Evolutionary conservation across 495 filamentous ascomycete genomes (phyloP), one percentile per base, ranked within the genome.

Genomic region (Baudoinia panamericana): DNA sequence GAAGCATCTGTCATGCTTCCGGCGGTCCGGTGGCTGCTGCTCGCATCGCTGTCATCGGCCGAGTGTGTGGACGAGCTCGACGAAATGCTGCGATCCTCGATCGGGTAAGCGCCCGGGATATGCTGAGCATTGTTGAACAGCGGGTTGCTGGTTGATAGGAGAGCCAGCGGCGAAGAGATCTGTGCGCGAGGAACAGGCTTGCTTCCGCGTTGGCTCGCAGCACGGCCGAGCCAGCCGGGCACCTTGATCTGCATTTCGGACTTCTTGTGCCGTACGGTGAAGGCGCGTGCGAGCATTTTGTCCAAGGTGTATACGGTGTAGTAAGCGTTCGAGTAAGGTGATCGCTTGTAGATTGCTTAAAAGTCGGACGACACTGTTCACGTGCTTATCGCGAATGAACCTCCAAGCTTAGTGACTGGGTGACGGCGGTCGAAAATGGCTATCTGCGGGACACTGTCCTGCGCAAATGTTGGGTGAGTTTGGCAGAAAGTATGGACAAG

Each of bases 131-230:
- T 86, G 69, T 90, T 93, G 13, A 83, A 81, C 13, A 94, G 77
- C 76, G 87, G 84, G 58, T 96, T 97, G 43, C 92, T 96, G 3
- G 92, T 93, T 15, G 88, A 93, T 20, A 94, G 62, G 30, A 97
- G 68, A 58, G 82, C 77, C 32, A 95, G 68, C 2, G 90, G 90
- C 9, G 69, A 73, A 15, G 90, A 97, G 54, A 97, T 97, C 63
- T 90, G 68, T 20, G 48, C 26, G 13, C 61, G 48, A 11, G 31
- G 10, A 3, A 51, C 43, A n/a, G 48, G 48, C 13, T 30, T 29
- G 12, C 48, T 43, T 16, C 31, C 43, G 17, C 48, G 42, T n/a
- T 51, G 48, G 34, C 41, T 46, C 7, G 41, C 46, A n/a, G 51
- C 46, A 19, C 51, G 46, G 13, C 41, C 41, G 25, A 49, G 35